These are phyloP conservation scores for Ilyonectria robusta DNA, from an alignment of 2,329 filamentous ascomycete species.

Conservation along the genomic window DNA sequence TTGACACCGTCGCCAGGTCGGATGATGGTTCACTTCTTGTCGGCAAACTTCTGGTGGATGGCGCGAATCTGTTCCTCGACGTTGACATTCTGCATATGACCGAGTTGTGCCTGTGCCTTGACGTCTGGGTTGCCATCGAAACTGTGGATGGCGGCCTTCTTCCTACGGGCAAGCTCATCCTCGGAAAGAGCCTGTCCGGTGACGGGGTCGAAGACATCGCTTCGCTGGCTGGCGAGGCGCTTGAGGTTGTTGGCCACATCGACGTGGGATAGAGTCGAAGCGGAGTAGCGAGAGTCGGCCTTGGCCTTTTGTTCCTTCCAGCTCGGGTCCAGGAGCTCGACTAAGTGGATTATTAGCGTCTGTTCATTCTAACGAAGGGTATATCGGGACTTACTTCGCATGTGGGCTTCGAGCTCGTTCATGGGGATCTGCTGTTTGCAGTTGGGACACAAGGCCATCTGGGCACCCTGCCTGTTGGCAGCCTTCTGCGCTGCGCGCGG, in stretches of 20 bases:
- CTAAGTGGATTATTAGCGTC: constrained; percentile 66
- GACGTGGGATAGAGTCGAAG: constrained; percentile 86
- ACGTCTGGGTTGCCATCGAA: constrained; percentile 77
- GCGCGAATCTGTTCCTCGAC: constrained; percentile 88
- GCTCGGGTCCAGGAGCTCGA: constrained; percentile 91
- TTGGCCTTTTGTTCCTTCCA: constrained; percentile 98
- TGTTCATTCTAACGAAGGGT: not conserved
- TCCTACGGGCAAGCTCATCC: constrained; percentile 82
- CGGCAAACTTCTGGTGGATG: constrained; percentile 69
- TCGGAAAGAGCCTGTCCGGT: constrained; percentile 78
- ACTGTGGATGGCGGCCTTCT: constrained; percentile 76
- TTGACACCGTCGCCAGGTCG: constrained; percentile 5
- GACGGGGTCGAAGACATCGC: constrained; percentile 85
- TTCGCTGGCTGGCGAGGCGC: constrained; percentile 89
- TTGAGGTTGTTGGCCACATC: constrained; percentile 97
- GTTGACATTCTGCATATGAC: constrained; percentile 77
- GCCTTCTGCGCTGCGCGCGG: constrained; percentile 83
- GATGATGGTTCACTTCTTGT: constrained; percentile 50
- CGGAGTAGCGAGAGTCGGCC: constrained; percentile 85
- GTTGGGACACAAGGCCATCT: constrained; percentile 88
- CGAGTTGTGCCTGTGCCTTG: constrained; percentile 67
- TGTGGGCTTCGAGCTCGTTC: constrained; percentile 90
- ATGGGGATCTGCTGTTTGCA: constrained; percentile 92
- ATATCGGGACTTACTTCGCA: constrained; percentile 76
- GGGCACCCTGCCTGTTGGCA: constrained; percentile 74